Conservation (phyloP, 2,329 filamentous ascomycete genomes). For the Talaromyces islandicus region DNA sequence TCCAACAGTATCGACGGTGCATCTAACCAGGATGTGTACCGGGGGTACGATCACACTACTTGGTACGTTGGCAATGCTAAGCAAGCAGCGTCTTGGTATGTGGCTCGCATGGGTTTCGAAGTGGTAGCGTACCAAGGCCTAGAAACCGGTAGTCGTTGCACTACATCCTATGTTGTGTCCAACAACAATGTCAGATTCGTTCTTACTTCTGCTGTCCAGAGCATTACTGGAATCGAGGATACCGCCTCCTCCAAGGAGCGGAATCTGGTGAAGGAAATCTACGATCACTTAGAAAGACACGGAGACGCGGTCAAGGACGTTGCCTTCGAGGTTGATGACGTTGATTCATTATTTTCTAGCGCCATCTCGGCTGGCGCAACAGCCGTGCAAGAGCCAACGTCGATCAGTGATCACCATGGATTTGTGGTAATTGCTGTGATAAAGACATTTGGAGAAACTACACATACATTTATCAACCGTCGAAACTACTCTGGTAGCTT, state of each 20-base stretch:
- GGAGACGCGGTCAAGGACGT: constrained; percentile 91
- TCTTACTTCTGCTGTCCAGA: constrained; percentile 72
- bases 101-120: constrained; percentile 73
- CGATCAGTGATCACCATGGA: constrained; percentile 52
- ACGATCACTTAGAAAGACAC: constrained; percentile 72
- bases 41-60: constrained; percentile 77
- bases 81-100: constrained; percentile 82
- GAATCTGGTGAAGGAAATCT: constrained; percentile 61
- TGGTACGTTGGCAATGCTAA: constrained; percentile 96
- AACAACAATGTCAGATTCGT: constrained; percentile 76
- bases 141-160: constrained; percentile 73
- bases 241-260: constrained; percentile 57
- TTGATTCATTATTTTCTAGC: constrained; percentile 65
- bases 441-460: constrained; percentile 82
- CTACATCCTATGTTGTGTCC: constrained; percentile 73
- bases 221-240: constrained; percentile 43
- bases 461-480: constrained; percentile 75
- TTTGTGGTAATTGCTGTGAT: constrained; percentile 67
- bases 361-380: constrained; percentile 64
- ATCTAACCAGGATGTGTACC: neutral
- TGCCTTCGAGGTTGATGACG: constrained; percentile 79
- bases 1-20: neutral
- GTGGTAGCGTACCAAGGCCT: constrained; percentile 75
- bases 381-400: constrained; percentile 56
- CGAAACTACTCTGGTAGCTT: constrained; percentile 64